Base-by-base conservation (phyloP, 768 basidiomycete species). In the Tephrocybe sp. region DNA sequence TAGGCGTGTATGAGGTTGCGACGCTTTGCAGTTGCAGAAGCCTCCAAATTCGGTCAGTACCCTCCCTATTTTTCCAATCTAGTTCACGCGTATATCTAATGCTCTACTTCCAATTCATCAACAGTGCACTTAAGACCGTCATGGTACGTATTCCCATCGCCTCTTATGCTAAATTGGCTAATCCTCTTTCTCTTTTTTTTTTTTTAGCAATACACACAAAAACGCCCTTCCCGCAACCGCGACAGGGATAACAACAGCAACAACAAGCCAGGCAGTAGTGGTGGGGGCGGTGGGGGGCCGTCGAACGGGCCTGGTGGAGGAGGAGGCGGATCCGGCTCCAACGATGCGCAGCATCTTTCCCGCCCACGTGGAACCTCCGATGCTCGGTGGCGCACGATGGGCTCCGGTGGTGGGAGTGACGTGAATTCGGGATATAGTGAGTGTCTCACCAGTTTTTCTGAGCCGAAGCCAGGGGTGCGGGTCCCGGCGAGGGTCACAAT, bases 1-100 rank as follows among this genome's bases (percentile, higher is more conserved):
- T 95, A 17, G 90, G 89, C 23, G 88, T 98, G 38, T 98, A 98
- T 65, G 94, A 97, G 66, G 93, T 97, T 9, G 92, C 95, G 8
- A 96, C 95, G 2, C 72, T 98, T 3, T 93, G 92, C 63, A 90
- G 84, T 57, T 90, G 88, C 65, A 82, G 91, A 56, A 88, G 90
- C 63, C 72, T 98, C 51, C 94, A 97, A 63, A 93, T 97, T 59
- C 77, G 94, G 85, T 88, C 68, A 44, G 81, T 25, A 20, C 20
- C 7, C 28, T 59, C 55, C 51, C 50, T 58, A 37, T 9, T 38
- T 37, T 42, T 50, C 60, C 40, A 59, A 63, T 37, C n/a, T n/a
- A n/a, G n/a, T n/a, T n/a, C n/a, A n/a, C n/a, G n/a, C n/a, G 41
- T 65, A 55, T 46, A n/a, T 30, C 34, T 51, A 36, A 40, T 46